Base-by-base conservation (phyloP, 2,329 filamentous ascomycete genomes). In the Macrophomina phaseolina region DNA sequence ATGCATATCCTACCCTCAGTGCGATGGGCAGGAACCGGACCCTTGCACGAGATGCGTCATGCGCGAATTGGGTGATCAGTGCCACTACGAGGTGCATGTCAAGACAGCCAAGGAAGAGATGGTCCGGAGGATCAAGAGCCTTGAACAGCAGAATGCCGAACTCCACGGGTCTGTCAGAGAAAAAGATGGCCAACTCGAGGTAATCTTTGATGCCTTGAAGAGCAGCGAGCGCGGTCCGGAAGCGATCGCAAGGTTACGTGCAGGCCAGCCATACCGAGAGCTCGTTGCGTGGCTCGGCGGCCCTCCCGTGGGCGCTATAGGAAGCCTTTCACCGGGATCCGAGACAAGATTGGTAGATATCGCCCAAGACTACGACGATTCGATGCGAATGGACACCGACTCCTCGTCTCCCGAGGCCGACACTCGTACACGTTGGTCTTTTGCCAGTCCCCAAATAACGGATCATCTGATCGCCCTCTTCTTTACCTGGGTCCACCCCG, bases 401-500 rank as follows among this genome's bases (percentile, higher is more conserved):
- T 52, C 53, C 30, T 55, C 18, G 28, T 65, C 63, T 11, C 53
- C 46, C 16, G 48, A 58, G 4, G 49, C 36, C 38, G 65, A 62
- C 8, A 16, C 36, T 30, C 34, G 40, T 38, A 28, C 28, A 32
- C 66, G 45, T 32, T 75, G 73, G 73, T 75, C 73, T 12, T 68
- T 60, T 11, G 46, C 53, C n/a, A 70, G 69, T 64, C 67, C 69
- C 30, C 68, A 52, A 16, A 67, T 73, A 18, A 64, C 71, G 9
- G 68, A 73, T 32, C 73, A 75, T 53, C 68, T 75, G 23, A 69
- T 75, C 64, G 70, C 70, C 3, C 68, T 75, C 9, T 75, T 73
- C 63, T 74, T 75, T 45, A 70, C 73, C 40, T 75, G 73, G 73
- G 68, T 75, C 9, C 73, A 75, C 64, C 73, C 73, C 12, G 70